Evolutionary conservation across 2,329 filamentous ascomycete genomes (phyloP).

Genomic region (Stagonosporopsis tanaceti): DNA sequence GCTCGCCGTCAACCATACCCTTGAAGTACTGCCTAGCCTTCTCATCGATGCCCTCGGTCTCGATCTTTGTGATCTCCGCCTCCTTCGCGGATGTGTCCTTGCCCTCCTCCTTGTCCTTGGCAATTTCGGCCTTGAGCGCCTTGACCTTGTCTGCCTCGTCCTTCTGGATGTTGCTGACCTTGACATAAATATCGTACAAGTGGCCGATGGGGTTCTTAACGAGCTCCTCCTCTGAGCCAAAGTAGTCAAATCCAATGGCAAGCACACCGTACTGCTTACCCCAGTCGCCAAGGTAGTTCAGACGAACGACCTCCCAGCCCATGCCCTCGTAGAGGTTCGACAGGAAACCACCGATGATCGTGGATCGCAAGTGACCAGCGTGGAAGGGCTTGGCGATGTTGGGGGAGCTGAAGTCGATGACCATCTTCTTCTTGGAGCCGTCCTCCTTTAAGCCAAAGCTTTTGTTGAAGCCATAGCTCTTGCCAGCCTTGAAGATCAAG

Average conservation of each 20-base stretch:
- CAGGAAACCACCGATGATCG: conserved; percentile 78
- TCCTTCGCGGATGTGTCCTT: conserved; percentile 53
- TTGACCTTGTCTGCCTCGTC: conserved; percentile 73
- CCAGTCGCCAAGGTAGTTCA: conserved; percentile 84
- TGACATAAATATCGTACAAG: conserved; percentile 81
- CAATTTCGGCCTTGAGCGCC: conserved; percentile 57
- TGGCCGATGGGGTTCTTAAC: conserved; percentile 80
- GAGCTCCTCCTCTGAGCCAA: conserved; percentile 76
- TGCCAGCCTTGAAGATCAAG: conserved; percentile 69
- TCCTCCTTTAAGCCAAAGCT: conserved; percentile 66
- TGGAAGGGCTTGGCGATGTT: conserved; percentile 88
- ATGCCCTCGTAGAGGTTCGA: conserved; percentile 72
- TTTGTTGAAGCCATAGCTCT: conserved; percentile 70
- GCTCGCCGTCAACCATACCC: conserved; percentile 70
- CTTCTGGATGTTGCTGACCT: conserved; percentile 70
- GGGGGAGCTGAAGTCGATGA: conserved; percentile 85
- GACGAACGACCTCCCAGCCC: conserved; percentile 73
- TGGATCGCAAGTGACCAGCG: conserved; percentile 76
- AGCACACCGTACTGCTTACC: conserved; percentile 77
- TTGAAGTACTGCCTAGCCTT: conserved; percentile 76
- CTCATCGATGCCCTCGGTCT: conserved; percentile 64
- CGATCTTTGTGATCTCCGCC: conserved; percentile 51
- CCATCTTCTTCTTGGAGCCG: conserved; percentile 70
- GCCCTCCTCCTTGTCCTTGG: conserved; percentile 51
- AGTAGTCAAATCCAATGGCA: conserved; percentile 77